These are phyloP conservation scores for Globisporangium paroecandrum DNA, from an alignment of 352 stramenopile species.

Conservation along the genomic window DNA sequence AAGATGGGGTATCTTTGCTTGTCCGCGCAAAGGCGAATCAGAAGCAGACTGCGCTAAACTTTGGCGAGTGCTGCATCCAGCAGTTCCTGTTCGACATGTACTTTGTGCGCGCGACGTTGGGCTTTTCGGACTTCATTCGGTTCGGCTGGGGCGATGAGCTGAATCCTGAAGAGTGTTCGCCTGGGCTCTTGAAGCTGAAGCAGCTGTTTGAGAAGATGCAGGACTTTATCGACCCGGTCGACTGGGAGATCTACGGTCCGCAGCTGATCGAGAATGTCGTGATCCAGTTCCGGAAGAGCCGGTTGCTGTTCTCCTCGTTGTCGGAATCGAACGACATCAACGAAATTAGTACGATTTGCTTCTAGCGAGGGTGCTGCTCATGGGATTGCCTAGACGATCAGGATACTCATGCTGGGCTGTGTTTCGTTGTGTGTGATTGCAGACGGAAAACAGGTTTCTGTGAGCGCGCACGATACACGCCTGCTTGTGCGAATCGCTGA, in stretches of 20 bases:
- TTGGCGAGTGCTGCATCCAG: slow-evolving; percentile 80
- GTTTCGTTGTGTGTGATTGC: slow-evolving; percentile 16
- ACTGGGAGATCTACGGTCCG: slow-evolving; percentile 87
- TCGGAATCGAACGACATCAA: slow-evolving; percentile 81
- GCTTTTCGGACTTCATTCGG: slow-evolving; percentile 83
- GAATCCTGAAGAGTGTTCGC: slow-evolving; percentile 48
- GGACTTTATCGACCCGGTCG: slow-evolving; percentile 82
- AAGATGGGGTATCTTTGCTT: slow-evolving; percentile 58
- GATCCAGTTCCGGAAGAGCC: slow-evolving; percentile 81
- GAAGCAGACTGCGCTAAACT: slow-evolving; percentile 59
- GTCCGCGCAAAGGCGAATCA: slow-evolving; percentile 46
- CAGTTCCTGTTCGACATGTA: slow-evolving; percentile 90
- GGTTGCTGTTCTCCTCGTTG: slow-evolving; percentile 81
- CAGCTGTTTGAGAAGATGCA: slow-evolving; percentile 73
- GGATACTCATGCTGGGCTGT: neutral
- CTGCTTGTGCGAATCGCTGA: slow-evolving; percentile 69
- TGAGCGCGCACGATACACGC: slow-evolving; percentile 61
- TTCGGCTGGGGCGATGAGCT: slow-evolving; percentile 87
- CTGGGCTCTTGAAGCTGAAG: slow-evolving; percentile 51
- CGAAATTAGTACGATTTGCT: slow-evolving; percentile 68
- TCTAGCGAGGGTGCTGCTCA: neutral
- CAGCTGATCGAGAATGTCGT: slow-evolving; percentile 86
- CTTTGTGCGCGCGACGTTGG: slow-evolving; percentile 80
- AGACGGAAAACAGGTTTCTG: slow-evolving; percentile 77
- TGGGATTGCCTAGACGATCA: neutral